Evolutionary conservation across 768 basidiomycete species (phyloP), one percentile per base, ranked within the genome.

Genomic region (Harrya chromipes): DNA sequence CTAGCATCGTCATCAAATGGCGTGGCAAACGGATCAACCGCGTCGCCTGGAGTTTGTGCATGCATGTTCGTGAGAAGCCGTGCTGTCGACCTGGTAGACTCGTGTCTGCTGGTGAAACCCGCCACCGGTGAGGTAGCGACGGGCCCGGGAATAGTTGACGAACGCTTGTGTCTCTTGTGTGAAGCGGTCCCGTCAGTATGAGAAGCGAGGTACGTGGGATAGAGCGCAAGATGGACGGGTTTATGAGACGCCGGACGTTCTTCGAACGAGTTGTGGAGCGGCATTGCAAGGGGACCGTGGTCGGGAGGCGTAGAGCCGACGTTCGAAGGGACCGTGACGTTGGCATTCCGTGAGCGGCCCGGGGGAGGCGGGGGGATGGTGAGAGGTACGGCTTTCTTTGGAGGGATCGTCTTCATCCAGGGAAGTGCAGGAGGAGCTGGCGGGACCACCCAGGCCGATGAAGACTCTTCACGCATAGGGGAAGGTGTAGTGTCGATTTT

Each of bases 1-100:
- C 59, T 59, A 49, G 79, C 74, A 62, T 87, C 85, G 60, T 88
- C 87, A 64, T 90, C 88, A 66, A 90, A 90, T 8, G 88, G 87
- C 43, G 87, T 88, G 49, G 80, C 77, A 61, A 90, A 90, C 45
- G 87, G 87, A 61, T 80, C 65, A 40, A 60, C 53, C 40, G 52
- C 26, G 13, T 51, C 58, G 43, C 52, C 49, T 43, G 75, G 69
- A 55, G 72, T 64, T 52, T 72, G 70, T 17, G 73, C 70, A 57
- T 76, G 66, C 20, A 69, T 71, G 21, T 72, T 61, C 46, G 77
- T 75, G 54, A 76, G 66, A 49, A 76, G 67, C 36, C 74, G 69
- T 43, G 76, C 75, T 33, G 76, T 69, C 12, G 79, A 75, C 27
- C 59, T 53, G 34, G 63, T 63, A 43, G 59, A 55, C 46, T 45